Conservation (phyloP, 257 asterid species). For the Fraxinus quadrangulata region DNA sequence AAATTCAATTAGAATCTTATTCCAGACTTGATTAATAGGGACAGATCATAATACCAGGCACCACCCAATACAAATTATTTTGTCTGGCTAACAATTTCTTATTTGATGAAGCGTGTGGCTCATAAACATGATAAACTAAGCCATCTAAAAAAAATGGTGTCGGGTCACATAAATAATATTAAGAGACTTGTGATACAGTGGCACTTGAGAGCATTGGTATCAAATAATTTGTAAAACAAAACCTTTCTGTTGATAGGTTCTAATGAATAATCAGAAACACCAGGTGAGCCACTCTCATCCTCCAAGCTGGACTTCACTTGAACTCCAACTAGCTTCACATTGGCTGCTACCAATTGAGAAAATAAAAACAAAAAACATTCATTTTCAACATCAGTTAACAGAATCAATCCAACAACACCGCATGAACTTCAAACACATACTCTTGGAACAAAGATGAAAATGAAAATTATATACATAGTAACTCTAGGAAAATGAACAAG, state of each 20-base stretch:
- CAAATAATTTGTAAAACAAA: background rate
- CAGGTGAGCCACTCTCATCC: constrained; percentile 44
- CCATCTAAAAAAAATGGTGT: background rate
- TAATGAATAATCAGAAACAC: constrained; percentile 39
- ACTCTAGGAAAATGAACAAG: background rate
- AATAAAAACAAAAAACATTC: constrained; percentile 16
- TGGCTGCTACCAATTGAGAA: constrained; percentile 35
- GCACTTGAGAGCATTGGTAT: background rate
- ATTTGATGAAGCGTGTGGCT: background rate
- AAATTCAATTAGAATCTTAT: background rate
- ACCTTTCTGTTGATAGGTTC: constrained; percentile 52
- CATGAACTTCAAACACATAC: constrained; percentile 9
- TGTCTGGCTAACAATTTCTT: background rate
- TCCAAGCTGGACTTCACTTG: constrained; percentile 57
- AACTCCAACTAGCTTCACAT: constrained; percentile 42
- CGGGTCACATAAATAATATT: constrained; percentile 7
- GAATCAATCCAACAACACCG: constrained; percentile 2
- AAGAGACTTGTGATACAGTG: background rate
- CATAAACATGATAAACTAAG: background rate
- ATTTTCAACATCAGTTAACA: background rate
- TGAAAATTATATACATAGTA: background rate
- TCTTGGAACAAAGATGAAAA: background rate
- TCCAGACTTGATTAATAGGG: background rate
- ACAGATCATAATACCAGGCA: background rate
- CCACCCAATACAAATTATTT: background rate